Conservation (phyloP, 805 yeast species). For the Candida endomychidarum region DNA sequence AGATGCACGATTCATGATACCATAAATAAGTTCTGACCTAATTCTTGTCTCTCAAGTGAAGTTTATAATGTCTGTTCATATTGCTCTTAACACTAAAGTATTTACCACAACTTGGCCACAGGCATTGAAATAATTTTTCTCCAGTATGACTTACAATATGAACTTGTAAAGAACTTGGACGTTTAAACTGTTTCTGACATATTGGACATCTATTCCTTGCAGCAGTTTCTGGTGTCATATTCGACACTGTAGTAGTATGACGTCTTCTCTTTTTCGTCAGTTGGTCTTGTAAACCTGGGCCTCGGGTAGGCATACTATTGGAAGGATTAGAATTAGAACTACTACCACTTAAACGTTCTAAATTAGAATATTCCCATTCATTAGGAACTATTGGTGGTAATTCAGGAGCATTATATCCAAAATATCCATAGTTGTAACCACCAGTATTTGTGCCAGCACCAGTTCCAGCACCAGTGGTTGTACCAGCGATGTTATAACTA, state of each 20-base stretch:
- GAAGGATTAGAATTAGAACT: not conserved
- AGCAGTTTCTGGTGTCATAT: constrained; percentile 46
- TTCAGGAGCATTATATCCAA: constrained; percentile 3
- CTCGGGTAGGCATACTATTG: not conserved
- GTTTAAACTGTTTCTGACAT: constrained; percentile 74
- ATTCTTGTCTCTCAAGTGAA: constrained; percentile 45
- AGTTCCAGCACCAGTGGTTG: too few relatives aligned
- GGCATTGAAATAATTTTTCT: constrained; percentile 34
- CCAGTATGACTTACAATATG: constrained; percentile 71
- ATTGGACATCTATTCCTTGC: constrained; percentile 49
- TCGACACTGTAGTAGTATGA: constrained; percentile 21
- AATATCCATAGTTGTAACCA: not conserved
- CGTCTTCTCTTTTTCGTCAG: constrained; percentile 15
- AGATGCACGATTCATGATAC: too few relatives aligned
- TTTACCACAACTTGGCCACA: constrained; percentile 65
- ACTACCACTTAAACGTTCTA: not conserved
- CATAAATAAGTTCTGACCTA: not conserved
- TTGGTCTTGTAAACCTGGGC: too few relatives aligned
- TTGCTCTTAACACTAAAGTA: constrained; percentile 75
- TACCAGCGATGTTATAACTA: not conserved
- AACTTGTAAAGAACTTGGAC: constrained; percentile 80
- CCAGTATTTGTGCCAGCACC: not conserved
- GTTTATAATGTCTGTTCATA: constrained; percentile 73
- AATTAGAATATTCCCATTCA: constrained; percentile 8
- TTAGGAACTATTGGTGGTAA: constrained; percentile 10